Conservation (phyloP, 139 green algal species). For the Auxenochlorella pyrenoidosa region DNA sequence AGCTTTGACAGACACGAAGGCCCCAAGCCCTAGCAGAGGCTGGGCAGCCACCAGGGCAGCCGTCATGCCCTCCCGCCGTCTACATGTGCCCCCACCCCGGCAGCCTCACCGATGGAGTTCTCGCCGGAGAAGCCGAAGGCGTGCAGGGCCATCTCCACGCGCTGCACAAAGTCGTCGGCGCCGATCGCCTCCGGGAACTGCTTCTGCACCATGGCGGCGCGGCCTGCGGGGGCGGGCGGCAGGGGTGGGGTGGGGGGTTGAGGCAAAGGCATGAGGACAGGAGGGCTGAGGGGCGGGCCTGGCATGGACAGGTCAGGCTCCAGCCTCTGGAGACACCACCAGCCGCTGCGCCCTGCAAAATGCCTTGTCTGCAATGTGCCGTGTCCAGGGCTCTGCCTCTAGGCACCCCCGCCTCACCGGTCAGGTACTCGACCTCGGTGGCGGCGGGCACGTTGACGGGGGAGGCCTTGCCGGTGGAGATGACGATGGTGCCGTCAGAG, state of each 20-base stretch:
- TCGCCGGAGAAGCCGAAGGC: conserved; percentile 81
- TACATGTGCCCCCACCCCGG: background rate
- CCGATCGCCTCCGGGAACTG: conserved; percentile 75
- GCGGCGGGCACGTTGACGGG: background rate
- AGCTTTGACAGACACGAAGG: too few relatives aligned
- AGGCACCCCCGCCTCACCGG: background rate
- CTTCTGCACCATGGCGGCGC: conserved; percentile 44
- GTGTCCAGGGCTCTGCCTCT: too few relatives aligned
- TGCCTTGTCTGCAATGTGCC: too few relatives aligned
- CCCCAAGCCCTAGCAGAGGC: too few relatives aligned
- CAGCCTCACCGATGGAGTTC: conserved; percentile 80
- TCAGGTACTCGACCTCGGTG: conserved; percentile 25
- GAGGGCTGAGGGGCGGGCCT: too few relatives aligned
- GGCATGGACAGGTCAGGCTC: too few relatives aligned
- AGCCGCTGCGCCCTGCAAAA: too few relatives aligned
- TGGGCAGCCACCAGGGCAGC: too few relatives aligned
- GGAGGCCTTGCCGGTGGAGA: background rate
- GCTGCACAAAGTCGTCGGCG: conserved; percentile 84
- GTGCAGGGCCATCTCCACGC: conserved; percentile 76
- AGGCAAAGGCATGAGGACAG: background rate
- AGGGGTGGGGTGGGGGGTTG: background rate
- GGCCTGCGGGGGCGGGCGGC: conserved; percentile 18
- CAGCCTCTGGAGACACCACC: too few relatives aligned
- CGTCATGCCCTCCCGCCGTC: too few relatives aligned
- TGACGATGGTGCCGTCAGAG: conserved; percentile 12